Conservation (phyloP, 1,284 basidiomycete species). For the Amylostereum areolatum region DNA sequence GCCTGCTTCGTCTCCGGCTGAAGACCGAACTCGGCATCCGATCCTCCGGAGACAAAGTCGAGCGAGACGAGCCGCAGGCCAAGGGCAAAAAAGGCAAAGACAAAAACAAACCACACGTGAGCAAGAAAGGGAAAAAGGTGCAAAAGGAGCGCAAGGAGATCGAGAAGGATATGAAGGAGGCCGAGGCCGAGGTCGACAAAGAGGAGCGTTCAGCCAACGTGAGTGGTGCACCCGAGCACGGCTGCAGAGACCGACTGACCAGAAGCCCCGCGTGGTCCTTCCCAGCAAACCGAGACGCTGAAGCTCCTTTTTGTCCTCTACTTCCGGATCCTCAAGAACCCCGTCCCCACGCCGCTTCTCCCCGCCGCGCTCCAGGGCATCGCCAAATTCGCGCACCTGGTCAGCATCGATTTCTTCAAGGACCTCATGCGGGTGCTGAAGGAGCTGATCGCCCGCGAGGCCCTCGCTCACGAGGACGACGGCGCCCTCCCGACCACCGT, state of each 20-base stretch:
- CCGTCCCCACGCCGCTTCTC: constrained; percentile 76
- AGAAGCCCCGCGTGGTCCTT: no score
- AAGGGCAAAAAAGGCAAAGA: constrained; percentile 50
- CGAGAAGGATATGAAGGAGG: constrained; percentile 86
- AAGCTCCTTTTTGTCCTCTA: constrained; percentile 98
- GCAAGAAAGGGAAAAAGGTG: constrained; percentile 81
- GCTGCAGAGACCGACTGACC: constrained; percentile 8
- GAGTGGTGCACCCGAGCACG: constrained; percentile 25
- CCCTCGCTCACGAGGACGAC: constrained; percentile 27
- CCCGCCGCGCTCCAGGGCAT: constrained; percentile 90
- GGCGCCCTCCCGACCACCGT: constrained; percentile 34
- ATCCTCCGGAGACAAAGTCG: constrained; percentile 60
- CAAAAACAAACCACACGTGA: constrained; percentile 68
- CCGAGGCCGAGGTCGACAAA: constrained; percentile 89
- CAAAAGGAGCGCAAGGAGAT: constrained; percentile 83
- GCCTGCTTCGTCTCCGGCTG: constrained; percentile 82
- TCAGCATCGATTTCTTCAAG: constrained; percentile 98
- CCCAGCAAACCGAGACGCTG: constrained; percentile 93
- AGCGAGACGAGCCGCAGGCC: constrained; percentile 38
- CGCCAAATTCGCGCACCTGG: constrained; percentile 89
- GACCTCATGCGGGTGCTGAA: constrained; percentile 89
- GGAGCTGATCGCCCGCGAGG: constrained; percentile 58
- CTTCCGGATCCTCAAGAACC: constrained; percentile 92
- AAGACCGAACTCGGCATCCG: constrained; percentile 83
- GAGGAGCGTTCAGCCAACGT: constrained; percentile 86